Base-by-base conservation (phyloP, 108 stramenopile species). In the Bacterosira constricta region DNA sequence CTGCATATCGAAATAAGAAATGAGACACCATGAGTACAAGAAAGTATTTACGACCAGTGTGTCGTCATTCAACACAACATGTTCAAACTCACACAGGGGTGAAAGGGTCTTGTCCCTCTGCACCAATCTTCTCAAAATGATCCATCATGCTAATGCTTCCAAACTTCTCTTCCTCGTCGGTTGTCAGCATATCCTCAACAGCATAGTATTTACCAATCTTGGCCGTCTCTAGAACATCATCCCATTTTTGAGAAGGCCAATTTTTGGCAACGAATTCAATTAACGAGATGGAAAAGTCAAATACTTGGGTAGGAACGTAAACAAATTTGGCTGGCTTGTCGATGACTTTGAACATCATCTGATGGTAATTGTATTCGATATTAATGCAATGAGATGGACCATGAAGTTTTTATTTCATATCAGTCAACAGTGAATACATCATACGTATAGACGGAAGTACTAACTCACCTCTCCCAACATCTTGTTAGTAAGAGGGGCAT, bases 151-250 rank as follows among this genome's bases (percentile, higher is more conserved):
- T 81, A 13, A 85, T 85, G 8, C 32, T 85, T 37, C 94, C 94
- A 64, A 80, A 95, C 75, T 91, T 88, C 46, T 94, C 90, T 0
- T 64, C 60, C 15, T 81, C 67, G 5, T 81, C 75, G 2, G 84
- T 87, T 11, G 93, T 91, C n/a, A 92, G 82, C 93, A 94, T 94
- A 56, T 94, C 90, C 42, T 94, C 91, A 6, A 94, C 93, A 49
- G 93, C 93, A 69, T 94, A 92, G 69, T 92, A 94, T 59, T 92
- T 92, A 12, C 93, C 93, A 57, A 94, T 94, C 39, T 86, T 71
- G 7, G 90, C 90, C 46, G 87, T 82, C 64, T 94, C 93, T 12
- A 89, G 76, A 10, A 84, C 88, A 73, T 94, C 91, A 58, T 88
- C 83, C 59, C 88, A 73, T 23, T 69, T 56, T 15, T 83, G 63